A percentile compares a stretch with the other conserved stretches of the same genome.
Conservation (phyloP, 805 yeast genomes). For the Cyberlindnera galapagoensis region DNA sequence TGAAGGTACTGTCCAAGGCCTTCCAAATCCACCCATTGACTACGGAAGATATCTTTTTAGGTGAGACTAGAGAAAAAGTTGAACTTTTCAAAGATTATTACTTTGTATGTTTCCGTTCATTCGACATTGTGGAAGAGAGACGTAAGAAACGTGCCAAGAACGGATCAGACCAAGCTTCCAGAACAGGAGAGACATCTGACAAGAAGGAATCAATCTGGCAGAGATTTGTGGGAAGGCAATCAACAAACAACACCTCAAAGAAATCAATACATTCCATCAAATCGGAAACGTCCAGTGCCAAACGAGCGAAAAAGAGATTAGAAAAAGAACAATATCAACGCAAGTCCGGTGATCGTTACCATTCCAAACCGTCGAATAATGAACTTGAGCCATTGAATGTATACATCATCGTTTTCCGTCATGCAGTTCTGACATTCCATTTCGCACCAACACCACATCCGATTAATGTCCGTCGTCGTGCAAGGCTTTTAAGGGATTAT, state of each 20-base stretch:
- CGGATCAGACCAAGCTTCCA: conserved; percentile 1
- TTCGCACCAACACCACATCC: conserved; percentile 95
- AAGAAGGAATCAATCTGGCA: conserved; percentile 8
- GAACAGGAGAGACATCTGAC: conserved; percentile 2
- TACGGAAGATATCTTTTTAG: conserved; percentile 88
- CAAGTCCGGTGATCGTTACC: conserved; percentile 38
- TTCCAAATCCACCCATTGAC: conserved; percentile 96
- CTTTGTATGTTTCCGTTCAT: conserved; percentile 82
- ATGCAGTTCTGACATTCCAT: conserved; percentile 91
- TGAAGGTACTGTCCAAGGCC: conserved; percentile 84
- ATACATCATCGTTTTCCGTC: conserved; percentile 85
- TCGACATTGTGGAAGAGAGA: conserved; percentile 74
- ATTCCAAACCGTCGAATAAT: conserved; percentile 36
- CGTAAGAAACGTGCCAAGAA: conserved; percentile 28
- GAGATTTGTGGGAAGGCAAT: conserved; percentile 11
- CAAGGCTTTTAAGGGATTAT: conserved; percentile 80
- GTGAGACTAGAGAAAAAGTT: conserved; percentile 93
- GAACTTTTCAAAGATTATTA: conserved; percentile 89
- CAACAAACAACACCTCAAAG: conserved; percentile 5
- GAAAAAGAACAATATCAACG: conserved; percentile 33
- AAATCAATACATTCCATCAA: conserved; percentile 7
- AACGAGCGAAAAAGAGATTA: conserved; percentile 25
- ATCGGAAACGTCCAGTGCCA: conserved; percentile 21
- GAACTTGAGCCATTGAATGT: conserved; percentile 86
- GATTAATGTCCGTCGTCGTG: conserved; percentile 89